phyloP scores from a whole-genome alignment of 83 land plant species.

The Picea mariana region DNA sequence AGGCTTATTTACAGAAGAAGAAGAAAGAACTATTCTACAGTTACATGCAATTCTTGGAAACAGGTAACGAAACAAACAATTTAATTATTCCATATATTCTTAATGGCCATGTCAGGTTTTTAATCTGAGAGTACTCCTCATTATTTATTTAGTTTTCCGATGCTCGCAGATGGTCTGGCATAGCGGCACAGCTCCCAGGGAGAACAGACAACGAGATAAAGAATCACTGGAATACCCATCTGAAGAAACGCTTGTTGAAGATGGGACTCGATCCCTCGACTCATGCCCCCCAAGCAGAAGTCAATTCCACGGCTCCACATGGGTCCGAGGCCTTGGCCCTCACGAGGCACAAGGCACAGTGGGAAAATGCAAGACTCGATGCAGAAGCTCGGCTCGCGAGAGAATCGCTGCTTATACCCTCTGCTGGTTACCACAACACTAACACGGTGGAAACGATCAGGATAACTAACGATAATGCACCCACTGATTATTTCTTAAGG shows the following conservation, averaged over 20 bases:
- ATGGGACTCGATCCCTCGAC: too few relatives aligned
- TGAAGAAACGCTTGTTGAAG: conserved; percentile 13
- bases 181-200: too few relatives aligned
- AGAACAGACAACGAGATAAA: too few relatives aligned
- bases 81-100: too few relatives aligned
- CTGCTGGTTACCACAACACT: too few relatives aligned
- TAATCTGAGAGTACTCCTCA: neutral
- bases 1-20: neutral
- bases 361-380: conserved; percentile 19
- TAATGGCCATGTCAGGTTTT: too few relatives aligned
- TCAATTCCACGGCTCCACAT: neutral
- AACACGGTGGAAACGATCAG: too few relatives aligned
- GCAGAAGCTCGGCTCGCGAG: too few relatives aligned
- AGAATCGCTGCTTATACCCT: neutral
- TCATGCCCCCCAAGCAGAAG: neutral
- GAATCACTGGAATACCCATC: conserved; percentile 25
- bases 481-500: too few relatives aligned
- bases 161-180: conserved; percentile 26
- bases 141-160: too few relatives aligned
- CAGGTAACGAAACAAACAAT: neutral
- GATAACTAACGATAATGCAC: too few relatives aligned
- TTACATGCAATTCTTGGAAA: neutral
- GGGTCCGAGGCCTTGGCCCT: neutral
- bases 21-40: neutral
- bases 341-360: conserved; percentile 4